Base-by-base conservation (phyloP, 306 rosid species). In the Malus domestica region DNA sequence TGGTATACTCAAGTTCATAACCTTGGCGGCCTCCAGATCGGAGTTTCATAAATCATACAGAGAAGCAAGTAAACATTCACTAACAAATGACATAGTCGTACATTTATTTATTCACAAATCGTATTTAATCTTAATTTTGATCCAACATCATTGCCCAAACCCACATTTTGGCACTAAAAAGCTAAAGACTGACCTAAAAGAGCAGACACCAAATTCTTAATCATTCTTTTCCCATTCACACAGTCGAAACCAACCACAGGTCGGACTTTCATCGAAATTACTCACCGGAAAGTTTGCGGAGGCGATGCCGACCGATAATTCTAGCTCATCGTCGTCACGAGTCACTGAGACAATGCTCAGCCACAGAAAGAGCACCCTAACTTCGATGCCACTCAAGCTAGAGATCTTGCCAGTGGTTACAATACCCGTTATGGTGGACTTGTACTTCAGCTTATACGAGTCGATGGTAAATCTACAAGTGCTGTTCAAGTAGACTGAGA, bases 241-340 rank as follows among this genome's bases (percentile, higher is more conserved):
- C 91, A 90, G 68, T 90, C 91, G 75, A 88, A 85, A 23, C 91
- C 88, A 85, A 4, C 93, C 88, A 76, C 90, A 86, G 42, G 80
- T 76, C 10, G 90, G 87, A 14, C 86, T 78, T 80, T 88, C 90
- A 1, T 14, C 22, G 61, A 89, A 89, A 35, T 82, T 89, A 68
- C 65, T 61, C 11, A 85, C 86, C 2, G 75, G 30, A 62, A 86
- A 85, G 29, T 83, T 84, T 1, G 87, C 88, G n/a, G 87, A 80
- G 57, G 82, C 87, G 3, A 88, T 80, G 3, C 93, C 93, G 16
- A 90, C 88, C 0, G 91, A 88, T 85, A 88, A 87, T 42, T 76
- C 35, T 10, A 88, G 80, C 81, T 81, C 83, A 22, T 77, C 85
- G 19, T 77, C 83, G 0, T 71, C 65, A 15, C 84, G 86, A 54